Conservation (phyloP, 768 basidiomycete species). For the Macrocybe gigantea region DNA sequence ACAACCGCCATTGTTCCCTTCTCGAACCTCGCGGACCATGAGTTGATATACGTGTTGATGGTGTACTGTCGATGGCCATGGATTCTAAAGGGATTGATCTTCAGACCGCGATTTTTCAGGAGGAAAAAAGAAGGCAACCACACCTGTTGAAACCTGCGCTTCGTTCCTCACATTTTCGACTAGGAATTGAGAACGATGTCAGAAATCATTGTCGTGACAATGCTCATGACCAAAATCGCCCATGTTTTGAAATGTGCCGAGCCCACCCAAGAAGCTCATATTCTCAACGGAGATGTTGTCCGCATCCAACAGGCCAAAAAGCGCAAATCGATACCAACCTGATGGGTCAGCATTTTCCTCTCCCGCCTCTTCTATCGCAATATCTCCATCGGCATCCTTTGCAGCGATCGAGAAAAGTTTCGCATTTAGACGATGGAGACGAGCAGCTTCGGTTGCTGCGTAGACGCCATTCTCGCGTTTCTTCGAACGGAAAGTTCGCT, state of each 20-base stretch:
- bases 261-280: too few species aligned
- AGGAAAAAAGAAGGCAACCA: constrained; percentile 6
- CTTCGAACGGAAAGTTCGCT: constrained; percentile 70
- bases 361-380: constrained; percentile 24
- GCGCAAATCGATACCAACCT: constrained; percentile 68
- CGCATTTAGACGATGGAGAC: constrained; percentile 63
- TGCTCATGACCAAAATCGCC: neutral
- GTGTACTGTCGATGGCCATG: constrained; percentile 49
- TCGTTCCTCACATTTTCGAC: constrained; percentile 19
- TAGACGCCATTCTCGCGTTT: constrained; percentile 74
- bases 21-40: constrained; percentile 76
- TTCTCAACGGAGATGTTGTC: constrained; percentile 45
- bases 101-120: constrained; percentile 8
- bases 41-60: constrained; percentile 55
- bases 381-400: constrained; percentile 24
- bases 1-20: constrained; percentile 75
- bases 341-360: constrained; percentile 29
- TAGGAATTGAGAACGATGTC: constrained; percentile 26
- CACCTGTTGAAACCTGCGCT: constrained; percentile 26
- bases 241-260: too few species aligned
- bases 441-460: constrained; percentile 72
- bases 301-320: constrained; percentile 54
- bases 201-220: constrained; percentile 23
- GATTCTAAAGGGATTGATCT: constrained; percentile 28
- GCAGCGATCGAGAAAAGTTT: constrained; percentile 53